Evolutionary conservation across 164 flowering plant genomes (phyloP), one percentile per base, ranked within the genome.

Genomic region (Aristolochia contorta): DNA sequence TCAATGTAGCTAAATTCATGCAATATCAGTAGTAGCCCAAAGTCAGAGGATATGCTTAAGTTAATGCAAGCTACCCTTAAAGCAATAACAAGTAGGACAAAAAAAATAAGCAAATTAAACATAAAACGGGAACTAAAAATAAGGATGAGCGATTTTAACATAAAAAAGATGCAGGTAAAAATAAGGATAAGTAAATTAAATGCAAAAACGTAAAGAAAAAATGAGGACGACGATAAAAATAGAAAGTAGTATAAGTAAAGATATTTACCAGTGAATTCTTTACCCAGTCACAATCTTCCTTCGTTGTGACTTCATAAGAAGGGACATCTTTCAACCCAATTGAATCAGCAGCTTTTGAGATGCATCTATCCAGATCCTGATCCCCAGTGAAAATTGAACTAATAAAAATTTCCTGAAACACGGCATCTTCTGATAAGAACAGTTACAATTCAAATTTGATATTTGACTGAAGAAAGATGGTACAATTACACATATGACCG

Each of bases 251-350:
- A 6, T 18, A 18, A 49, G 7, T 8, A 12, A 49, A 12, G 37
- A 56, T 27, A 56, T 18, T 56, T 14, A 86, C 96, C 91, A 80
- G 90, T 52, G 82, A 24, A 60, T 74, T 79, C 71, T 68, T 74
- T 27, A 89, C 60, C 98, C 98, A 92, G 67, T 89, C 84, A 54
- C 56, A 65, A 30, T 82, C 79, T 54, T 84, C 85, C 61, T 80
- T 76, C 62, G 20, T 65, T 64, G 60, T 59, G 61, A 89, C 75
- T 63, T 80, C 75, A 74, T 77, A 85, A 61, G 52, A 60, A 33
- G 95, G 96, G 48, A 69, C 62, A 54, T 82, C 80, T 56, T 80
- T 74, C 84, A 92, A 78, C 57, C 98, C 93, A 55, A 83, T 72
- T 5, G 95, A 92, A 75, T 79, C 76, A 57, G 86, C 81, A 55